These are phyloP conservation scores for Metarhizium guizhouense DNA, from an alignment of 2,329 filamentous ascomycete species.

Conservation along the genomic window DNA sequence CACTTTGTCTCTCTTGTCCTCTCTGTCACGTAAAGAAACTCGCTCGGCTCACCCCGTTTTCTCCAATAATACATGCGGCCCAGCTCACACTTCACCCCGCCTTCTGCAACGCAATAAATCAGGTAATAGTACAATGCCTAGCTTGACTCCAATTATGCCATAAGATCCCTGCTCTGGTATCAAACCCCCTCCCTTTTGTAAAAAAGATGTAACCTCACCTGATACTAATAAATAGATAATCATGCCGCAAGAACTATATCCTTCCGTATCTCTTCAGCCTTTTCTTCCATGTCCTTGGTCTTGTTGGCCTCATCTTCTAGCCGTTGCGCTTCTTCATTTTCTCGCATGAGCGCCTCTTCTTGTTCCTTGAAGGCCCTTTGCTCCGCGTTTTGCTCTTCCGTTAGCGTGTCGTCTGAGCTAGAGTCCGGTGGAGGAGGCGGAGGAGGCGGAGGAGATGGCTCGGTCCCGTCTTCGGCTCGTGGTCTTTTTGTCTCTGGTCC, in stretches of 20 bases:
- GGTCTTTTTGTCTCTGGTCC: conserved; percentile 45
- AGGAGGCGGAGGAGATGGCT: conserved; percentile 33
- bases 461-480: conserved; percentile 36
- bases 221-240: background rate
- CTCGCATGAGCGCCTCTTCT: conserved; percentile 39
- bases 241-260: conserved; percentile 12
- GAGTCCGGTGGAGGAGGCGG: conserved; percentile 36
- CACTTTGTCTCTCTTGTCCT: background rate
- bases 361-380: conserved; percentile 38
- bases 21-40: background rate
- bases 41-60: background rate
- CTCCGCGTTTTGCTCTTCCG: conserved; percentile 30
- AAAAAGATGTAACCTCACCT: background rate
- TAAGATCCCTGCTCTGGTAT: background rate
- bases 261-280: conserved; percentile 13
- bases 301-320: conserved; percentile 37
- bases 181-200: background rate
- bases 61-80: background rate
- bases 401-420: conserved; percentile 24
- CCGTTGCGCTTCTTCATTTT: conserved; percentile 46
- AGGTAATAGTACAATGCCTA: background rate
- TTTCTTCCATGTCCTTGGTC: conserved; percentile 18
- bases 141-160: background rate
- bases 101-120: background rate
- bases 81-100: background rate